Conservation (phyloP, 768 basidiomycete genomes). For the Suillus ampliporus region DNA sequence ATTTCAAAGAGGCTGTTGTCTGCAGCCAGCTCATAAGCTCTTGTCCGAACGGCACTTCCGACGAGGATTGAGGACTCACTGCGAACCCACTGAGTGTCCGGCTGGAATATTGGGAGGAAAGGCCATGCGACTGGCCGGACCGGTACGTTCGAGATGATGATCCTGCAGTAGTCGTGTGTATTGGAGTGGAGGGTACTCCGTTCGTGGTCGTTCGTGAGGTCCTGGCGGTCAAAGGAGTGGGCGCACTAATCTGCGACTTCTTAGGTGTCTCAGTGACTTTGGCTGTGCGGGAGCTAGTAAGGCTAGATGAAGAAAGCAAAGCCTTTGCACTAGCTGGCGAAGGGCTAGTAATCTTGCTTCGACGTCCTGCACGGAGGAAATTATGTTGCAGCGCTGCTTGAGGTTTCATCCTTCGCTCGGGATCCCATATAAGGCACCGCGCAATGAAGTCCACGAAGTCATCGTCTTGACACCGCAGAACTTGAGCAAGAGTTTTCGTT, state of each 20-base stretch:
- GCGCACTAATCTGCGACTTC: slow-evolving; percentile 89
- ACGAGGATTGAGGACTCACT: slow-evolving; percentile 52
- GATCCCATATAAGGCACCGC: slow-evolving; percentile 98
- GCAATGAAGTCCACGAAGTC: slow-evolving; percentile 96
- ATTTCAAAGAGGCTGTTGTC: slow-evolving; percentile 41
- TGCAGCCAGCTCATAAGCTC: slow-evolving; percentile 45
- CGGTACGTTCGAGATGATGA: slow-evolving; percentile 71
- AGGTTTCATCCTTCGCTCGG: slow-evolving; percentile 93
- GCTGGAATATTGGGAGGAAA: slow-evolving; percentile 77
- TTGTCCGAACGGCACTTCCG: slow-evolving; percentile 40
- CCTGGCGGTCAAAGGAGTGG: slow-evolving; percentile 85
- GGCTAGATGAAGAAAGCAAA: slow-evolving; percentile 61
- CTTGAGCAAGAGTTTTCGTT: slow-evolving; percentile 87
- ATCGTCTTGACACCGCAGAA: slow-evolving; percentile 91
- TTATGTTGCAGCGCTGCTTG: slow-evolving; percentile 91
- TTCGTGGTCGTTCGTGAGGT: slow-evolving; percentile 58
- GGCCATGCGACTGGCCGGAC: slow-evolving; percentile 68
- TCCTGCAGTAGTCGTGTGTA: slow-evolving; percentile 60
- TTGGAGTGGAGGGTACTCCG: slow-evolving; percentile 62
- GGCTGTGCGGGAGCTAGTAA: slow-evolving; percentile 54
- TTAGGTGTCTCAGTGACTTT: slow-evolving; percentile 80
- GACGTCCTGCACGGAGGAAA: slow-evolving; percentile 76
- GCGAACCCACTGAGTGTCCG: slow-evolving; percentile 74
- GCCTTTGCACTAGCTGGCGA: slow-evolving; percentile 55
- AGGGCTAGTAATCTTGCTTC: slow-evolving; percentile 51